Base-by-base conservation (phyloP, 2,329 filamentous ascomycete genomes). In the Alternaria solani region DNA sequence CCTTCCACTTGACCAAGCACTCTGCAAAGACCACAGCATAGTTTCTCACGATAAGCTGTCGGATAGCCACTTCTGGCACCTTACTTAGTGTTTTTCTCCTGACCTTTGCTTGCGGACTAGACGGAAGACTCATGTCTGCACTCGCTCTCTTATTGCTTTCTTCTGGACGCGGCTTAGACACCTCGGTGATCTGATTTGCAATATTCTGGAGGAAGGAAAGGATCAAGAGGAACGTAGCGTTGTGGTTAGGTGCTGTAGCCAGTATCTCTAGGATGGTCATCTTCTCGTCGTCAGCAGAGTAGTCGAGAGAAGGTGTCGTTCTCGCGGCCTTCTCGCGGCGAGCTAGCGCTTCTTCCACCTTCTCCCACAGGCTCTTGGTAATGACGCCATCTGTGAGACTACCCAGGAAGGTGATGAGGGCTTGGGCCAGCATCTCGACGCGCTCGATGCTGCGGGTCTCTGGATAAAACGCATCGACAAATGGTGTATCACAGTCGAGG, bases 221-320 rank as follows among this genome's bases (percentile, higher is more conserved):
- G 16, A 97, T 81, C 65, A 97, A 93, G 2, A 96, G 91, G 72
- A 97, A 96, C 0, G 91, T 91, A 56, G 97, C 94, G 73, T 93
- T 95, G 79, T 96, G 91, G 51, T 90, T 89, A 0, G 93, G 74
- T 1, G 73, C 91, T 0, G 87, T 85, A 2, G 86, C 82, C 2
- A 97, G 84, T 2, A 90, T 85, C 66, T 97, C 94, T 5, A 97
- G 86, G 2, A 95, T 80, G 75, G 82, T 83, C 39, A 83, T 83
- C 62, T 87, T 85, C 44, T 85, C 81, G 46, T 89, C 87, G 57
- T 90, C 87, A 9, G 80, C 55, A 7, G 46, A 36, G 32, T 36
- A 36, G 14, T 36, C 32, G 1, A 36, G 46, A 25, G 62, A 54
- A 12, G 69, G 72, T 23, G 81, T 77, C 2, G 75, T 77, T 36